A percentile compares a stretch with the other conserved stretches of the same genome.
These are phyloP conservation scores for Ogataea nitratoaversa DNA, from an alignment of 805 yeast genomes.

Conservation along the genomic window DNA sequence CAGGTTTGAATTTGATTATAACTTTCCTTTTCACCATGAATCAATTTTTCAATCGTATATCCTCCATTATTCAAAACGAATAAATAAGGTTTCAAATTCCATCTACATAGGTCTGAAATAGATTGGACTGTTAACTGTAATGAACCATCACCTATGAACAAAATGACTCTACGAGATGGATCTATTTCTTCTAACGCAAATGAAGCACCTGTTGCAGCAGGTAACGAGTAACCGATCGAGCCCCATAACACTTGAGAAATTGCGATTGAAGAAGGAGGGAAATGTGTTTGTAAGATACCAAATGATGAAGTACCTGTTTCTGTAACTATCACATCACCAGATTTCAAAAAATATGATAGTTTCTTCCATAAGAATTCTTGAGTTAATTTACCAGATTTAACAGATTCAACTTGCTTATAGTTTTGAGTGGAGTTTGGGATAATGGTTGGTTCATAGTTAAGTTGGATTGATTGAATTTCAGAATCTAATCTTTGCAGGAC, in stretches of 20 bases:
- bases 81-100: slow-evolving; percentile 63
- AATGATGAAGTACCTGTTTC: slow-evolving; percentile 77
- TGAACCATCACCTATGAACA: slow-evolving; percentile 75
- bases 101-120: slow-evolving; percentile 63
- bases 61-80: slow-evolving; percentile 70
- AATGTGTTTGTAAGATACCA: slow-evolving; percentile 62
- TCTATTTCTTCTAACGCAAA: slow-evolving; percentile 64
- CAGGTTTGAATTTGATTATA: slow-evolving; percentile 68
- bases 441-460: slow-evolving; percentile 46
- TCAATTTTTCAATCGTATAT: slow-evolving; percentile 71
- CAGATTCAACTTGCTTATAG: slow-evolving; percentile 41
- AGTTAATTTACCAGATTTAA: slow-evolving; percentile 42
- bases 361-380: slow-evolving; percentile 71
- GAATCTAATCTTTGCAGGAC: slow-evolving; percentile 42
- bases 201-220: slow-evolving; percentile 65
- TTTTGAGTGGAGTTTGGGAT: slow-evolving; percentile 42
- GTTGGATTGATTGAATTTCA: slow-evolving; percentile 29
- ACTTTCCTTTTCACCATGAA: slow-evolving; percentile 61
- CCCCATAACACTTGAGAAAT: slow-evolving; percentile 77
- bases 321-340: slow-evolving; percentile 63
- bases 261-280: slow-evolving; percentile 59
- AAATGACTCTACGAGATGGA: slow-evolving; percentile 56
- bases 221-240: slow-evolving; percentile 67
- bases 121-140: slow-evolving; percentile 72
- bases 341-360: slow-evolving; percentile 56